These are phyloP conservation scores for Phaeoacremonium minimum DNA, from an alignment of 2,329 filamentous ascomycete species.

Conservation along the genomic window DNA sequence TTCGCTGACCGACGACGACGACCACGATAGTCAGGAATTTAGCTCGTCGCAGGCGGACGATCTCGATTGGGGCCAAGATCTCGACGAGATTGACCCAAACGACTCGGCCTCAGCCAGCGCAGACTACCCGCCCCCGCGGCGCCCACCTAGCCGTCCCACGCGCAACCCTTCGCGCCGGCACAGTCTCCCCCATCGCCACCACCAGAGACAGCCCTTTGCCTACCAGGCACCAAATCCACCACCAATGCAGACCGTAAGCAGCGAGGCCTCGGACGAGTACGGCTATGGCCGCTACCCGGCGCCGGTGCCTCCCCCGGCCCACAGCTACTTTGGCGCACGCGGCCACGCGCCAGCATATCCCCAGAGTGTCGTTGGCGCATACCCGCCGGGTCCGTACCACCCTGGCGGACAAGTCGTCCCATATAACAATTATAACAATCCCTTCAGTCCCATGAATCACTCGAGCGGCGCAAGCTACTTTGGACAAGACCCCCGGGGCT, in stretches of 20 bases:
- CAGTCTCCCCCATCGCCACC: conserved; percentile 25
- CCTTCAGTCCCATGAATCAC: conserved; percentile 37
- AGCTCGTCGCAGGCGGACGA: conserved; percentile 26
- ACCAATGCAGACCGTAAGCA: conserved; percentile 39
- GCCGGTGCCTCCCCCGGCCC: conserved; percentile 23
- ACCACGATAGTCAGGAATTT: conserved; percentile 27
- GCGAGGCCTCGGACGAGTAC: conserved; percentile 64
- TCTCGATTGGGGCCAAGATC: conserved; percentile 30
- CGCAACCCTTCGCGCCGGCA: conserved; percentile 32
- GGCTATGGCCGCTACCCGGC: conserved; percentile 27
- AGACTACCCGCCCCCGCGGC: conserved; percentile 23
- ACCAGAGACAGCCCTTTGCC: conserved; percentile 22
- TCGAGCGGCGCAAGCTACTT: conserved; percentile 36
- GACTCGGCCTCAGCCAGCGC: conserved; percentile 52
- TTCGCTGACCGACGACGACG: conserved; percentile 32
- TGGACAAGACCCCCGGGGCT: conserved; percentile 28
- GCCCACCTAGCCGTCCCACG: conserved; percentile 28
- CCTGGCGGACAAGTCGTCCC: conserved; percentile 42
- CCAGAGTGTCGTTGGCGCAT: conserved; percentile 41
- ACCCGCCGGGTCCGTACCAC: conserved; percentile 28
- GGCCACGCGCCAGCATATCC: conserved; percentile 28
- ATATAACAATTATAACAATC: conserved; percentile 35
- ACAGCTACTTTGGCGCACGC: conserved; percentile 21
- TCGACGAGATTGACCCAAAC: conserved; percentile 49
- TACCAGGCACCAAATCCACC: conserved; percentile 21